These are phyloP conservation scores for Hyaloscypha hepaticicola DNA, from an alignment of 495 filamentous ascomycete genomes.

Conservation along the genomic window DNA sequence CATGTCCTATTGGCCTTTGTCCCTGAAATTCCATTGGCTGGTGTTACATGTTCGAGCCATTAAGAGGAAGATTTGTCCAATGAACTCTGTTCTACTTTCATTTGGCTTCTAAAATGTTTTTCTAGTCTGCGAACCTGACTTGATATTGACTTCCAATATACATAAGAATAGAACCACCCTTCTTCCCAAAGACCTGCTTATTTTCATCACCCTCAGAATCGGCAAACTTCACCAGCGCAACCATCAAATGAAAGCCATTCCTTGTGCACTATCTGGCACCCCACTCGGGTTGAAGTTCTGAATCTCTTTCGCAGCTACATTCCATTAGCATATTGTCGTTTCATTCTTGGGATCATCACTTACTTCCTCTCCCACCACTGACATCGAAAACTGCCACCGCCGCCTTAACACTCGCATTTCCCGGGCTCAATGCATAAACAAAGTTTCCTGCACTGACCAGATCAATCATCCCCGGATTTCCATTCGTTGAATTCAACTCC, in stretches of 20 bases:
- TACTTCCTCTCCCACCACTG: slow-evolving; percentile 31
- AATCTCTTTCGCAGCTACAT: slow-evolving; percentile 19
- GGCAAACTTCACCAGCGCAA: background rate
- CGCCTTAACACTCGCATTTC: slow-evolving; percentile 46
- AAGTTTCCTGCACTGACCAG: slow-evolving; percentile 49
- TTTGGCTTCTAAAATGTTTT: background rate
- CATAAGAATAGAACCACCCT: background rate
- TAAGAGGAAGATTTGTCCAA: background rate
- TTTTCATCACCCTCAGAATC: background rate
- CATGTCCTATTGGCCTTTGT: background rate
- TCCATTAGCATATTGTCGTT: background rate
- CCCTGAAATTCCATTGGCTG: background rate
- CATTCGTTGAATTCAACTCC: slow-evolving; percentile 32
- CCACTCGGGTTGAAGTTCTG: slow-evolving; percentile 21
- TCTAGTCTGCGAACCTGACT: background rate
- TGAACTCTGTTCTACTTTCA: background rate
- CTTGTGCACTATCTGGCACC: slow-evolving; percentile 13
- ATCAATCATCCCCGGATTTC: slow-evolving; percentile 55
- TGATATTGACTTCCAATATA: background rate
- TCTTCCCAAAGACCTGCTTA: background rate
- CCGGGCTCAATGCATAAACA: slow-evolving; percentile 54
- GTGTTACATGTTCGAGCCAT: background rate
- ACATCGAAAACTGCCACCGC: slow-evolving; percentile 52
- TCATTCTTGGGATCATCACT: background rate
- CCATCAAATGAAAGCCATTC: slow-evolving; percentile 10